Evolutionary conservation across 179 eudicot species (phyloP).

Genomic region (Patellifolia procumbens): DNA sequence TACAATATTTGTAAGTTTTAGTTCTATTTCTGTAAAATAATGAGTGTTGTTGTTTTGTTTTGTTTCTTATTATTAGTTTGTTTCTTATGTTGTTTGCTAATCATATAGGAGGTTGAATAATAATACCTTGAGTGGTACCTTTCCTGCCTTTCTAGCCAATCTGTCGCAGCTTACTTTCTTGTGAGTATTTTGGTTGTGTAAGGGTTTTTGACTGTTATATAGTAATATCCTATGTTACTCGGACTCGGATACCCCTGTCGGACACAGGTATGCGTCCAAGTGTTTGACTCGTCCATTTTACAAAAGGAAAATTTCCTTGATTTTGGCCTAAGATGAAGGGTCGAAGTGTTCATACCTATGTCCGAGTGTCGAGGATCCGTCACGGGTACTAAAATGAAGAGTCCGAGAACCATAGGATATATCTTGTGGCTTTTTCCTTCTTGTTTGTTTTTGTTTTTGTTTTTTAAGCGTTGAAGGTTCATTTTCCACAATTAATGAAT

Average conservation of each 20-base stretch:
- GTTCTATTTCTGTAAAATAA: not conserved
- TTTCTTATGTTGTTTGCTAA: slow-evolving; percentile 26
- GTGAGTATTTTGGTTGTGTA: slow-evolving; percentile 52
- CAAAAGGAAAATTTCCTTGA: too few relatives aligned
- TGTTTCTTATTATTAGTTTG: slow-evolving; percentile 24
- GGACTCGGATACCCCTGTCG: too few relatives aligned
- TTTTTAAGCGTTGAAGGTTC: slow-evolving; percentile 24
- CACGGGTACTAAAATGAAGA: too few relatives aligned
- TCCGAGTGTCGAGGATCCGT: too few relatives aligned
- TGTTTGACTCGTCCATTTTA: too few relatives aligned
- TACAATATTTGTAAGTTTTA: slow-evolving; percentile 65
- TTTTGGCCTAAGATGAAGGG: too few relatives aligned
- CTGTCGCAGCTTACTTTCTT: slow-evolving; percentile 79
- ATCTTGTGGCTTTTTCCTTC: slow-evolving; percentile 2
- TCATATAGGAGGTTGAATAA: slow-evolving; percentile 83
- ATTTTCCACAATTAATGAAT: slow-evolving; percentile 24
- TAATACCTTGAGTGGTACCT: slow-evolving; percentile 72
- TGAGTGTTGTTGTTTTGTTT: slow-evolving; percentile 9
- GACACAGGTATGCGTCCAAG: too few relatives aligned
- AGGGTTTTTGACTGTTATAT: slow-evolving; percentile 16
- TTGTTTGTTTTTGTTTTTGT: slow-evolving; percentile 32
- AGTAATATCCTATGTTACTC: too few relatives aligned
- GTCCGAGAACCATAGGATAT: not conserved
- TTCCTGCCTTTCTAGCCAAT: slow-evolving; percentile 65
- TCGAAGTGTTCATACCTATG: too few relatives aligned